phyloP scores from a whole-genome alignment of 2,329 filamentous ascomycete species.

The Aspergillus sp. region DNA sequence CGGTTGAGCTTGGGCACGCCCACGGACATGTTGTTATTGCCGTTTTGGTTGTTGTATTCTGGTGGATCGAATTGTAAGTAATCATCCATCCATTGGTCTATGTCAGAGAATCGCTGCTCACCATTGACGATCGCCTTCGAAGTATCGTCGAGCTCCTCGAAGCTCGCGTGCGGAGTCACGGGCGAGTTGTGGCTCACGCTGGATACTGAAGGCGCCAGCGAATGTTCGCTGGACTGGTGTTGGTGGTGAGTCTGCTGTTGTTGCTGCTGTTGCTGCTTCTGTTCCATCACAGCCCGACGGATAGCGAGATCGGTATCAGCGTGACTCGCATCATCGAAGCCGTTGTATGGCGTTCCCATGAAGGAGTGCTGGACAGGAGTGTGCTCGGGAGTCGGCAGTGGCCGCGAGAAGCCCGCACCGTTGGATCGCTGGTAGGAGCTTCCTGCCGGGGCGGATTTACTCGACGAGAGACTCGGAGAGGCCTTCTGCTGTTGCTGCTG shows the following conservation, averaged over 20 bases:
- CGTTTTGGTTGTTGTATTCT: slow-evolving; percentile 52
- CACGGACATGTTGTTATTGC: slow-evolving; percentile 31
- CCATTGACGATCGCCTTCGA: slow-evolving; percentile 53
- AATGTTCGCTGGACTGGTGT: slow-evolving; percentile 47
- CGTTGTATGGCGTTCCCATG: slow-evolving; percentile 46
- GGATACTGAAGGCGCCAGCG: slow-evolving; percentile 58
- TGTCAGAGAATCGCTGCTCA: slow-evolving; percentile 47
- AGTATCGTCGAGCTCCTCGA: slow-evolving; percentile 53
- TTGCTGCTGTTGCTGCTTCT: slow-evolving; percentile 33
- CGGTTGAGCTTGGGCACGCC: slow-evolving; percentile 74
- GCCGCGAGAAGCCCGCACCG: slow-evolving; percentile 48
- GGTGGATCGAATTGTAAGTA: slow-evolving; percentile 65
- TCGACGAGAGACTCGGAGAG: slow-evolving; percentile 44
- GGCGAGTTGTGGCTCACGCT: slow-evolving; percentile 62
- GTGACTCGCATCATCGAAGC: slow-evolving; percentile 45
- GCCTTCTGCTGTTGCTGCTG: slow-evolving; percentile 34
- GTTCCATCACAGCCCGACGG: slow-evolving; percentile 57
- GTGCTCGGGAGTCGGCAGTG: slow-evolving; percentile 55
- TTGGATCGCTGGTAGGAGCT: slow-evolving; percentile 40
- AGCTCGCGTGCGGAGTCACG: slow-evolving; percentile 58
- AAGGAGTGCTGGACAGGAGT: slow-evolving; percentile 55
- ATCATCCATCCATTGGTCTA: slow-evolving; percentile 55
- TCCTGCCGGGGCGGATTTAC: slow-evolving; percentile 38
- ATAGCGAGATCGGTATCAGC: slow-evolving; percentile 58
- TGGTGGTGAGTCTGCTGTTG: slow-evolving; percentile 36